A percentile compares a stretch with the other conserved stretches of the same genome.
Conservation (phyloP, 2,329 filamentous ascomycete genomes). For the Metarhizium rileyi region DNA sequence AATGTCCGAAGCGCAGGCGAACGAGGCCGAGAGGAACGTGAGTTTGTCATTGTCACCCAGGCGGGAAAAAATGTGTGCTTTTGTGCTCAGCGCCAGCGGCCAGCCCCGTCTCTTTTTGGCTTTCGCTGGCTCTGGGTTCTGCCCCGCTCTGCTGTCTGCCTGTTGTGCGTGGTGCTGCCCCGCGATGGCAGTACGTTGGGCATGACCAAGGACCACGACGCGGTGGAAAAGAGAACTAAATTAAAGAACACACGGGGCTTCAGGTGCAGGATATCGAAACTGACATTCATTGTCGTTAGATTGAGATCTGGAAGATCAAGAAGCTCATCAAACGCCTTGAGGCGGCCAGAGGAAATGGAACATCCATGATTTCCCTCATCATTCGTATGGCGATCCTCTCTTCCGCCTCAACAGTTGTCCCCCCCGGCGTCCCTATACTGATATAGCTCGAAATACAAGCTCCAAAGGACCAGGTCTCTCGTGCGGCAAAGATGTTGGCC, state of each 20-base stretch:
- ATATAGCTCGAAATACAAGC: constrained; percentile 38
- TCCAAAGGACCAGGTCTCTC: constrained; percentile 95
- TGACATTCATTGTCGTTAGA: constrained; percentile 29
- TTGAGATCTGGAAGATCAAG: constrained; percentile 94
- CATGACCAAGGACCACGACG: neutral
- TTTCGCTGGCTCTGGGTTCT: neutral
- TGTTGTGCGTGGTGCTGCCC: constrained; percentile 16
- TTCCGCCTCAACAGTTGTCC: neutral
- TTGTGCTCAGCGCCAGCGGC: neutral
- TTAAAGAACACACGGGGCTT: neutral
- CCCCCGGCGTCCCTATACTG: constrained; percentile 2
- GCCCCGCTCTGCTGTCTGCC: constrained; percentile 1
- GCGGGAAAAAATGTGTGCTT: constrained; percentile 12
- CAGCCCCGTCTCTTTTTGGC: constrained; percentile 3
- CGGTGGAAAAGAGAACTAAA: neutral
- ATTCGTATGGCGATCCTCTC: constrained; percentile 62
- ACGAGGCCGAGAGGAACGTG: constrained; percentile 96
- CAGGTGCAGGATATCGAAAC: neutral
- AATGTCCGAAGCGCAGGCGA: constrained; percentile 80
- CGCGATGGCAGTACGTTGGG: constrained; percentile 14
- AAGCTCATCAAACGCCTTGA: constrained; percentile 99
- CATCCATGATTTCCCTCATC: constrained; percentile 98
- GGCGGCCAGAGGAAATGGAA: constrained; percentile 94
- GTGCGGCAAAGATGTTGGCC: constrained; percentile 98
- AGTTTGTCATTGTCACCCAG: constrained; percentile 20